Evolutionary conservation across 768 basidiomycete species (phyloP).

Genomic region (Hemileccinum rubropunctum): DNA sequence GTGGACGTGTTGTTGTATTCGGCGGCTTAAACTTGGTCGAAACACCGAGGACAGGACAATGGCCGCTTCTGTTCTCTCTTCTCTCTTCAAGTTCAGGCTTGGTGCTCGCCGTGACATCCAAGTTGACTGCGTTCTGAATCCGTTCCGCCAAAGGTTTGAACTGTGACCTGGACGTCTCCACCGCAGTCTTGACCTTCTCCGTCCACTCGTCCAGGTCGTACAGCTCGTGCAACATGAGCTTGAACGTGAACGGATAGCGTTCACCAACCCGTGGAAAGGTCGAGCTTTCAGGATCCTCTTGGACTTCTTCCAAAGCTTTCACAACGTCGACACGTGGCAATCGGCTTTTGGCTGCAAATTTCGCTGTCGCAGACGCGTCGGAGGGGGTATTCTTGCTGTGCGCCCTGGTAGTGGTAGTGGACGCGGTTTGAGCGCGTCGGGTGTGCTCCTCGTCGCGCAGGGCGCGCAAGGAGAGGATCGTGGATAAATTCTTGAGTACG

Average conservation of each 20-base stretch:
- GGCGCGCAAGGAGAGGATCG: constrained; percentile 33
- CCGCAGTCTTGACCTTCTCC: constrained; percentile 49
- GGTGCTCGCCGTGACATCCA: constrained; percentile 8
- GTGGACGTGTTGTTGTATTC: too few species aligned
- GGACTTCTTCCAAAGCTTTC: constrained; percentile 13
- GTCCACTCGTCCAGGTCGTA: constrained; percentile 61
- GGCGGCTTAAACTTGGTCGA: constrained; percentile 15
- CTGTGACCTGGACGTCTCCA: constrained; percentile 52
- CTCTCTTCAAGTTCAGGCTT: constrained; percentile 11
- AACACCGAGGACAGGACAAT: constrained; percentile 27
- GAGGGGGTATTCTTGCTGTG: constrained; percentile 23
- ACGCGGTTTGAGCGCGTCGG: background rate
- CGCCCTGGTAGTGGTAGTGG: constrained; percentile 4
- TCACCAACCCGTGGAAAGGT: constrained; percentile 39
- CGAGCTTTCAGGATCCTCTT: constrained; percentile 28
- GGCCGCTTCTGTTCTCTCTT: constrained; percentile 11
- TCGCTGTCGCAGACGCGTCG: constrained; percentile 13
- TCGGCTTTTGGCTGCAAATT: background rate
- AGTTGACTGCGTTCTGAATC: constrained; percentile 13
- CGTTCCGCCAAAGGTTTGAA: constrained; percentile 54
- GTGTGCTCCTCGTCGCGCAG: constrained; percentile 24
- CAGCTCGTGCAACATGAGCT: constrained; percentile 63
- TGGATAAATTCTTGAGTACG: constrained; percentile 38
- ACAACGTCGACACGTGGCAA: constrained; percentile 1
- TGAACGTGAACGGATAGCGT: constrained; percentile 60